A percentile compares a stretch with the other conserved stretches of the same genome.
Evolutionary conservation across 192 early-diverging fungal genomes (phyloP).

Genomic region (Linnemannia hyalina): DNA sequence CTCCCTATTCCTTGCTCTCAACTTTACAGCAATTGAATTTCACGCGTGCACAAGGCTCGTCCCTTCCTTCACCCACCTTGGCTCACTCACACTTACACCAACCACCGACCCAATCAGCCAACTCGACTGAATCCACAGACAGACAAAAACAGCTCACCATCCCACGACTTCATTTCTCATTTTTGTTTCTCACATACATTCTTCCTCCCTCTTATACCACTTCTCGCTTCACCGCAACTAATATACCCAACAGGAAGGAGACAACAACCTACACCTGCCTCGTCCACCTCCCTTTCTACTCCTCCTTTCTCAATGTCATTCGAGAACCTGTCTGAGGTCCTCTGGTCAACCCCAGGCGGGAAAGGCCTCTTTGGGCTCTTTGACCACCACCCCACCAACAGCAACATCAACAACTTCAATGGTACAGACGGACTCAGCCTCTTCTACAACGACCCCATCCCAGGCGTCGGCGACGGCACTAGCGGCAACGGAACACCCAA

Average conservation of each 20-base stretch:
- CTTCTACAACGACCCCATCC: conserved; percentile 13
- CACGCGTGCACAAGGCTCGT: not conserved
- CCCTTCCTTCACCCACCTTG: no score
- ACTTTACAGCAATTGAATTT: not conserved
- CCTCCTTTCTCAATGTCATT: conserved; percentile 31
- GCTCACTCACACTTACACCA: not conserved
- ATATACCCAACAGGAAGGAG: conserved; percentile 3
- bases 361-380: conserved; percentile 42
- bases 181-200: no score
- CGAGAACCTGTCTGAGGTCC: conserved; percentile 53
- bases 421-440: not conserved
- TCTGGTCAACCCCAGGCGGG: conserved; percentile 51
- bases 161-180: not conserved
- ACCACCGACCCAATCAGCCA: not conserved
- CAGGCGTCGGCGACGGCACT: conserved; percentile 3
- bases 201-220: not conserved
- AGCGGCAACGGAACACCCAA: conserved; percentile 16
- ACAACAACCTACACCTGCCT: not conserved
- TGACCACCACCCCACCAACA: conserved; percentile 7
- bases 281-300: not conserved
- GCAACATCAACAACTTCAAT: not conserved
- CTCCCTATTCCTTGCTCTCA: not conserved
- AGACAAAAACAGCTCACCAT: not conserved
- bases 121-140: not conserved
- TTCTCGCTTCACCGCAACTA: not conserved